Evolutionary conservation across 163 green algal genomes (phyloP), one percentile per base, ranked within the genome.

Genomic region (Scenedesmus sp.): DNA sequence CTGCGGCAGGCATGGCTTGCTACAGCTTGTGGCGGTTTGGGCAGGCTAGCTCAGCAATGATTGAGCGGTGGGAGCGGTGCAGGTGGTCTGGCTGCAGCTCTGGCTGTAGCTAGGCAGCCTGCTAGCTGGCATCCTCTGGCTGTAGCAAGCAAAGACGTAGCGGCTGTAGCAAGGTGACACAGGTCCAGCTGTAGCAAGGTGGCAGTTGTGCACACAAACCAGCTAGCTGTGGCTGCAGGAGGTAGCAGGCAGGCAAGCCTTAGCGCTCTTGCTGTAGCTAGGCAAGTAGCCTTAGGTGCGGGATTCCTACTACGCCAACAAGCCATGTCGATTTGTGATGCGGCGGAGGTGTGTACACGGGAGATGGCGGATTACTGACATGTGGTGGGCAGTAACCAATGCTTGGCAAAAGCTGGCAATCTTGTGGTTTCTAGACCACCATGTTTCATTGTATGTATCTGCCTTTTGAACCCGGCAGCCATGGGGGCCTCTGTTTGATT

Each of bases 1-100:
- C 33, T 46, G 76, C 76, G 7, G 33, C 33, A 46, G 43, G 37
- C 16, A 44, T 83, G 76, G 22, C 22, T 2, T 46, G 33, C 33
- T 46, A 83, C 76, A 83, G 76, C 76, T 12, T 83, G 16, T 51
- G 37, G 37, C 40, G 56, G 15, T 83, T 59, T 83, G 76, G 33
- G 0, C 33, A 53, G 22, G 40, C 76, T 7, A 56, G 76, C 76
- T 20, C 33, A 40, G 18, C 40, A 2, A 30, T 83, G 2, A 30
- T 83, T 44, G 33, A n/a, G 76, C 76, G 44, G 2, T 46, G 76
- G 37, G 40, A 81, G 76, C 33, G 30, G 37, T 83, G 35, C 76
- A 83, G 16, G 37, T 81, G 73, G 13, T 10, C 3, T 24, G 73
- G 12, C 15, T 30, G 15, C 35, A 7, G n/a, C 73, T 51, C 6